These are phyloP conservation scores for Paramecium biaurelia DNA, from an alignment of 73 alveolate genomes.

Conservation along the genomic window DNA sequence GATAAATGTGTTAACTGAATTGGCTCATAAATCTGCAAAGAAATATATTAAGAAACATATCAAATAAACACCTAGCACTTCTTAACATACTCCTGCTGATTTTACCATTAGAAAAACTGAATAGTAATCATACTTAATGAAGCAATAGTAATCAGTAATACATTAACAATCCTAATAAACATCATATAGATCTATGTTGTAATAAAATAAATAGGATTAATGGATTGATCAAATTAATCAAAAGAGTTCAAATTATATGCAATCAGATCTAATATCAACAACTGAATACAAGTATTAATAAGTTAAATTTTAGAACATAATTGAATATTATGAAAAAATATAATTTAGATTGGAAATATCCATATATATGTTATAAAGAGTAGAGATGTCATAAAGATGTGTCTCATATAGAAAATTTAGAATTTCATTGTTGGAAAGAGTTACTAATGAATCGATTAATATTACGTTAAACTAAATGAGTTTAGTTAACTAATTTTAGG, in stretches of 20 bases:
- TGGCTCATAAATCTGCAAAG: constrained; percentile 9
- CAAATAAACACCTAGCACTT: constrained; percentile 23
- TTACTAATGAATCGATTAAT: background rate
- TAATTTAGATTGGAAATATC: constrained; percentile 22
- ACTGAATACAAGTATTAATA: constrained; percentile 28
- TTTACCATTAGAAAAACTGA: background rate
- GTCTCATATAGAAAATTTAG: background rate
- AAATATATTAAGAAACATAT: background rate
- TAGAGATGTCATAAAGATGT: background rate
- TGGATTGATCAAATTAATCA: constrained; percentile 30
- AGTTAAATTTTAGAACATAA: background rate
- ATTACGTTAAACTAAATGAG: background rate
- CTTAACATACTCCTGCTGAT: constrained; percentile 48
- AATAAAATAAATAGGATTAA: background rate
- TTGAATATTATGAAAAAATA: background rate
- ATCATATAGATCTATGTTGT: background rate
- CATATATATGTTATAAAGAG: background rate
- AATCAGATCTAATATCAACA: background rate
- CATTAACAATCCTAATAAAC: constrained; percentile 13
- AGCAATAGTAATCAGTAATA: background rate
- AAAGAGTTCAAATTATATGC: background rate
- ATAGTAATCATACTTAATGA: constrained; percentile 2
- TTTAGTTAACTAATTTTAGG: background rate
- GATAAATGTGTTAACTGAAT: background rate
- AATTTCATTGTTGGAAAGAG: background rate